phyloP scores from a whole-genome alignment of 2,329 filamentous ascomycete species.

The Arthrobotrys megalospora region DNA sequence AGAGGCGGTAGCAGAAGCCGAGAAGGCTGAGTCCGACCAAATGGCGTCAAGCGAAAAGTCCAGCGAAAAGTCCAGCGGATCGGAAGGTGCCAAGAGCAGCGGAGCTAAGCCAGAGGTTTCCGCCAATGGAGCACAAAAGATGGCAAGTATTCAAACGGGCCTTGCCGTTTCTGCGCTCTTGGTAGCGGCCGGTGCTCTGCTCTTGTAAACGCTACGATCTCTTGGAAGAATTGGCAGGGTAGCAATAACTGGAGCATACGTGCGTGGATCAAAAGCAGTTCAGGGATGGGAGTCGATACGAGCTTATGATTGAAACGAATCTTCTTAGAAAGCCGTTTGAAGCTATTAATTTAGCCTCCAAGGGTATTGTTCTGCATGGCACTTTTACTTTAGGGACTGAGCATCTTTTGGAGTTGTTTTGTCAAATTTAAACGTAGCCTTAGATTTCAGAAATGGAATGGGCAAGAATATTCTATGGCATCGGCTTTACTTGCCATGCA shows the following conservation, averaged over 20 bases:
- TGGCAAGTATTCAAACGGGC: constrained; percentile 5
- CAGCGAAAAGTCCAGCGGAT: neutral
- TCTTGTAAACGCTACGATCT: neutral
- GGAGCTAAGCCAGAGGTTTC: neutral
- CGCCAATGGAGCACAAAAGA: constrained; percentile 7
- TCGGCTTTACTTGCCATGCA: neutral
- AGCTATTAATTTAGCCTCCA: neutral
- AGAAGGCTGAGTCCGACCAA: constrained; percentile 14
- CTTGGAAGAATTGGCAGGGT: neutral
- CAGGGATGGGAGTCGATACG: neutral
- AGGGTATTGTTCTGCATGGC: neutral
- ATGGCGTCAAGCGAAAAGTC: constrained; percentile 6
- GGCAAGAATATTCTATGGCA: neutral
- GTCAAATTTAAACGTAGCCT: neutral
- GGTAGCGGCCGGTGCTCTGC: constrained; percentile 29
- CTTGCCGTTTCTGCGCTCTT: constrained; percentile 42
- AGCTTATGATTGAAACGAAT: neutral
- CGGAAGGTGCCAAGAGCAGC: neutral
- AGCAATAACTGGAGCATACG: neutral
- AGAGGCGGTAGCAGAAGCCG: neutral
- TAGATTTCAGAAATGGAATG: constrained; percentile 2
- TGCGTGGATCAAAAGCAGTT: neutral
- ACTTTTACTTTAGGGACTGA: neutral
- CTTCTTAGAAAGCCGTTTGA: neutral
- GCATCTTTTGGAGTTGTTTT: constrained; percentile 18